These are phyloP conservation scores for Microthlaspi erraticum DNA, from an alignment of 345 rosid genomes.

Conservation along the genomic window DNA sequence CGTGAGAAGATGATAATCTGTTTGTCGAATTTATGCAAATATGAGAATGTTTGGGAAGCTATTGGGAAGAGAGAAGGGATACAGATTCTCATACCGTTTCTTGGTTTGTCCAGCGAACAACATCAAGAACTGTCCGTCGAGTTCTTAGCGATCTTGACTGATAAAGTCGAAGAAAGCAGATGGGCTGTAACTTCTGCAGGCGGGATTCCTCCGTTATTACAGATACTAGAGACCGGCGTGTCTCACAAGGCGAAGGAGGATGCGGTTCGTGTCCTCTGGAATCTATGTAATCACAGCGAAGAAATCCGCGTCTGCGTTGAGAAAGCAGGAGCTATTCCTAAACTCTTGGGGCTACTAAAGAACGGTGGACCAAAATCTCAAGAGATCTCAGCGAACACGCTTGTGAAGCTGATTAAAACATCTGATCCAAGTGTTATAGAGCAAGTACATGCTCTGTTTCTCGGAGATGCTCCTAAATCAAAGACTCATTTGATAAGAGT, in stretches of 20 bases:
- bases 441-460: conserved; percentile 74
- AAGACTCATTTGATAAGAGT: conserved; percentile 69
- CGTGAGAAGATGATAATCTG: conserved; percentile 67
- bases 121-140: conserved; percentile 79
- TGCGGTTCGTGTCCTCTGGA: conserved; percentile 76
- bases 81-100: conserved; percentile 72
- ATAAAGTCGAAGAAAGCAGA: conserved; percentile 86
- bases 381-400: conserved; percentile 70
- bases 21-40: conserved; percentile 62
- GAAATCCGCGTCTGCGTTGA: conserved; percentile 87
- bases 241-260: conserved; percentile 83
- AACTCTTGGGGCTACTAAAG: conserved; percentile 72
- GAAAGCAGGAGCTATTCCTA: conserved; percentile 80
- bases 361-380: conserved; percentile 76
- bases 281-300: conserved; percentile 80
- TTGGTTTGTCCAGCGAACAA: conserved; percentile 85
- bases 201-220: conserved; percentile 91
- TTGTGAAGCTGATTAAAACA: conserved; percentile 59
- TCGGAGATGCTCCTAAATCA: conserved; percentile 69
- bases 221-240: conserved; percentile 65
- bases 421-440: conserved; percentile 83
- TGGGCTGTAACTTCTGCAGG: conserved; percentile 97
- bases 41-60: conserved; percentile 75
- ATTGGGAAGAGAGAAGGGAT: conserved; percentile 85
- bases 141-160: conserved; percentile 74